phyloP scores from a whole-genome alignment of 2,329 filamentous ascomycete species.

The Trichoderma sp. region DNA sequence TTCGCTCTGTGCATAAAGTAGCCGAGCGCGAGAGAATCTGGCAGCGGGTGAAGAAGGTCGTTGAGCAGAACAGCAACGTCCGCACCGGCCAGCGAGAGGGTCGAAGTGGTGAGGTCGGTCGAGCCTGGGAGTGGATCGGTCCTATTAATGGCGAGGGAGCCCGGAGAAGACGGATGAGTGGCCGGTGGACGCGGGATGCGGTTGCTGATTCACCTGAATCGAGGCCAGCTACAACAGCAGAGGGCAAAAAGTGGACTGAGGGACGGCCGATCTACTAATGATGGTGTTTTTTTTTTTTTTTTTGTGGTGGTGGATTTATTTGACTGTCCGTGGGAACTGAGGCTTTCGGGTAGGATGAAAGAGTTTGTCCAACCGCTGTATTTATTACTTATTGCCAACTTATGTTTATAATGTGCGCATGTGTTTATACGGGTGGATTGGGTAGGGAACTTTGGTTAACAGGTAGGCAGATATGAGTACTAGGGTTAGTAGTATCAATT shows the following conservation, averaged over 20 bases:
- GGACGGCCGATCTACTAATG: conserved; percentile 38
- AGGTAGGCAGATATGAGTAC: conserved; percentile 7
- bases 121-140: conserved; percentile 69
- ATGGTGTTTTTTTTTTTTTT: not conserved
- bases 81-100: conserved; percentile 69
- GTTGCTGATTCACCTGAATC: conserved; percentile 35
- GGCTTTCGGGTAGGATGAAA: not conserved
- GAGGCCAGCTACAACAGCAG: conserved; percentile 25
- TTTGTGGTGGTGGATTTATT: not conserved
- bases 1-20: conserved; percentile 76
- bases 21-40: conserved; percentile 76
- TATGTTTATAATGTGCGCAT: conserved; percentile 16
- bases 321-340: not conserved
- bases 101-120: conserved; percentile 60
- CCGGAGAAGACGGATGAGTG: conserved; percentile 47
- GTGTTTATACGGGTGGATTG: not conserved
- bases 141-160: conserved; percentile 46
- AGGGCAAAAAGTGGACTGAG: conserved; percentile 40
- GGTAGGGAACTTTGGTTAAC: not conserved
- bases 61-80: conserved; percentile 93
- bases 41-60: conserved; percentile 76
- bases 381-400: conserved; percentile 6
- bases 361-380: conserved; percentile 10
- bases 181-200: conserved; percentile 43
- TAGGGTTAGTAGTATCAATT: conserved; percentile 8